These are phyloP conservation scores for Stephania cephalantha DNA, from an alignment of 164 flowering plant species.

Conservation along the genomic window DNA sequence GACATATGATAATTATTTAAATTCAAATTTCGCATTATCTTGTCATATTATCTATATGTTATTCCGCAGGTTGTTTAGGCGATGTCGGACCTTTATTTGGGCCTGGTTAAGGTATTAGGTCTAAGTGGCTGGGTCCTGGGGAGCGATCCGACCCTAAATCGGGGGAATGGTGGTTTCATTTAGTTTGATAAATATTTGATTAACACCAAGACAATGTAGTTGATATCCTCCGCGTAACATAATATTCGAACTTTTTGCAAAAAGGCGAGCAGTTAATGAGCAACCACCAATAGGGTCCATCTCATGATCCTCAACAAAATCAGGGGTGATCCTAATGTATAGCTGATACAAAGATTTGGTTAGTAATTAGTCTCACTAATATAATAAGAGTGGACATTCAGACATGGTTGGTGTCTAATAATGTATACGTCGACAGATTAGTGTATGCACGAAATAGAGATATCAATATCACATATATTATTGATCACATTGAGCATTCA, in stretches of 20 bases:
- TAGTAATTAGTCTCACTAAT: not conserved
- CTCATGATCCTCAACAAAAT: not conserved
- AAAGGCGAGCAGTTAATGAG: not conserved
- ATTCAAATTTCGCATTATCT: too few species aligned
- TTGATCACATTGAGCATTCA: not conserved
- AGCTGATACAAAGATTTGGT: not conserved
- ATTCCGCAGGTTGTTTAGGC: too few species aligned
- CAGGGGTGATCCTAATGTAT: not conserved
- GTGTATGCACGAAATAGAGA: not conserved
- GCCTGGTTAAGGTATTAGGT: too few species aligned
- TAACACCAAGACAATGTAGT: too few species aligned
- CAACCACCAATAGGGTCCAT: not conserved
- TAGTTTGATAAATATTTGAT: too few species aligned
- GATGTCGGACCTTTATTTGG: too few species aligned
- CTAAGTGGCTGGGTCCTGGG: too few species aligned
- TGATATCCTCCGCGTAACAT: too few species aligned
- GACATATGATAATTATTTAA: too few species aligned
- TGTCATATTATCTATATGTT: too few species aligned
- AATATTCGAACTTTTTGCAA: not conserved
- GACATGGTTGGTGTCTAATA: conserved; percentile 2
- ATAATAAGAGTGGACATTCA: not conserved
- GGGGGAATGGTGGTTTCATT: too few species aligned
- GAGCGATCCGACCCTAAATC: too few species aligned
- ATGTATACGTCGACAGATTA: not conserved
- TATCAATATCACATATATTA: not conserved